Percentiles rank a stretch among this genome's conserved stretches.
Conservation (phyloP, 2,329 filamentous ascomycete genomes). For the Colletotrichum shisoi region DNA sequence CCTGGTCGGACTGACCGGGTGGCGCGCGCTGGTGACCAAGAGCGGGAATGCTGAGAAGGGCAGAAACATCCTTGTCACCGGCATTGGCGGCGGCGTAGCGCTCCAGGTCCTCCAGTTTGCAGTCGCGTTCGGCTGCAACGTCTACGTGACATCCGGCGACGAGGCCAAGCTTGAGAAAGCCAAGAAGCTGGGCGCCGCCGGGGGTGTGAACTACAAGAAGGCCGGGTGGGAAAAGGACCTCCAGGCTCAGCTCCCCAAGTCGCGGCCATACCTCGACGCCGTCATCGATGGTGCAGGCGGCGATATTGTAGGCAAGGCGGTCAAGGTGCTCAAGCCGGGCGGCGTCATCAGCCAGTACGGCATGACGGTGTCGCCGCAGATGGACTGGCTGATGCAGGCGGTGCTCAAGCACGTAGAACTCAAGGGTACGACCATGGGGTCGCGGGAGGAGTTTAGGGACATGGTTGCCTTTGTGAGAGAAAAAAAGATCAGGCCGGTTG, state of each 20-base stretch:
- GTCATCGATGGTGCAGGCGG: constrained; percentile 92
- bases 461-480: constrained; percentile 84
- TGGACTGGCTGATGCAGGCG: constrained; percentile 85
- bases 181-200: constrained; percentile 74
- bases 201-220: constrained; percentile 83
- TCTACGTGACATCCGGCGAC: constrained; percentile 82
- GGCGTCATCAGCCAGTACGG: constrained; percentile 88
- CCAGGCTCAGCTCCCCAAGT: constrained; percentile 65
- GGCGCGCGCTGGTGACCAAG: constrained; percentile 86
- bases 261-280: constrained; percentile 76
- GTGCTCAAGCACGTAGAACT: constrained; percentile 89
- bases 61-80: constrained; percentile 82
- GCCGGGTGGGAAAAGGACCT: constrained; percentile 83
- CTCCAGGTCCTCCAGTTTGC: constrained; percentile 83
- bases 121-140: constrained; percentile 74
- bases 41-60: constrained; percentile 69
- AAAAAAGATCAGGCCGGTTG: constrained; percentile 76
- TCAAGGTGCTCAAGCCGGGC: constrained; percentile 76
- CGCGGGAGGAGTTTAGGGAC: constrained; percentile 84
- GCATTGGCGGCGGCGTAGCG: constrained; percentile 92
- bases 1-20: constrained; percentile 84
- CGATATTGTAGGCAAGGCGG: constrained; percentile 75
- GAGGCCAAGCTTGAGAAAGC: constrained; percentile 79
- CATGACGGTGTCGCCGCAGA: constrained; percentile 86
- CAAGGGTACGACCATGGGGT: constrained; percentile 89